Base-by-base conservation (phyloP, 768 basidiomycete species). In the Mycena sanguinolenta region DNA sequence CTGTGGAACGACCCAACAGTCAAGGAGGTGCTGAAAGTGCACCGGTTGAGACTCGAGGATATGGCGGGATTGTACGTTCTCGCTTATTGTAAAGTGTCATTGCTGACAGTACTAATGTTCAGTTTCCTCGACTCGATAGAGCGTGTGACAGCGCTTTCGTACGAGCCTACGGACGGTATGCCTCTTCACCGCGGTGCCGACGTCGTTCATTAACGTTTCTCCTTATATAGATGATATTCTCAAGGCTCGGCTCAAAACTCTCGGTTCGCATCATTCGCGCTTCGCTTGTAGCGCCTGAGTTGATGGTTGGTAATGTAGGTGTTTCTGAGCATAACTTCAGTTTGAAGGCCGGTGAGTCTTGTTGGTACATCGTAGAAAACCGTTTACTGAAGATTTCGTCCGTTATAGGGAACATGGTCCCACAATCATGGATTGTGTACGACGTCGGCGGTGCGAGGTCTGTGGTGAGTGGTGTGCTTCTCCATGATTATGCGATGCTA, bases 281-380 rank as follows among this genome's bases (percentile, higher is more conserved):
- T 16, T 12, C 25, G 12, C 1, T 1, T 10, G 13, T 14, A n/a
- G n/a, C n/a, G n/a, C n/a, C 3, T 39, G 14, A 25, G n/a, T 49
- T 69, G 21, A 64, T 50, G 50, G 36, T 34, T n/a, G 17, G 52
- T 53, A 3, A 16, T 10, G 79, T 84, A 27, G 88, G 89, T 6
- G 88, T 89, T n/a, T 85, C 86, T 7, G 89, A 89, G 75, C 86
- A 89, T 75, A 84, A 83, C 58, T 89, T 89, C 69, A 82, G 81
- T 68, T 83, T 89, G 78, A 86, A 74, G 50, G 71, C 74, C 3
- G 81, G 83, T 83, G 63, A 39, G 80, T 58, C 0, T 46, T 0
- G 34, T 57, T 2, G 16, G 8, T n/a, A 38, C 52, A 30, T 14
- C 19, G 55, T 27, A 5, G 57, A n/a, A 27, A 27, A 10, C 6